These are phyloP conservation scores for Przewalskia tangutica DNA, from an alignment of 257 asterid genomes.

Conservation along the genomic window DNA sequence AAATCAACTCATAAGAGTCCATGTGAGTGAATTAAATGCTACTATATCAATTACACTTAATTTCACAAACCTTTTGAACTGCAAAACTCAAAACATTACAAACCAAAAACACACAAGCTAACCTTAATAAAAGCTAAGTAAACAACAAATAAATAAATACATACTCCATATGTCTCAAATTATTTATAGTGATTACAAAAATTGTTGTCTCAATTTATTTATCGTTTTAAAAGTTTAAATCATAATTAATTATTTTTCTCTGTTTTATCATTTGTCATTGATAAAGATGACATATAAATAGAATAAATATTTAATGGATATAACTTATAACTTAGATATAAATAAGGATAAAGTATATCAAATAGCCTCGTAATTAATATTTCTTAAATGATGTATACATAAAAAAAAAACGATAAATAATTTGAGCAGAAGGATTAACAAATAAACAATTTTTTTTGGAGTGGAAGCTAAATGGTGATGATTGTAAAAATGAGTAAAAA, in stretches of 20 bases:
- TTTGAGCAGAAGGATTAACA: neutral
- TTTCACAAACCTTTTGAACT: constrained; percentile 34
- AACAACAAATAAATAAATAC: neutral
- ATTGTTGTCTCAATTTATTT: too few relatives aligned
- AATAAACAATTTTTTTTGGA: neutral
- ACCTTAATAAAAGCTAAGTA: neutral
- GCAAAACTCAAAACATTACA: constrained; percentile 21
- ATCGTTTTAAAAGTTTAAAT: too few relatives aligned
- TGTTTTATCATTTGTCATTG: too few relatives aligned
- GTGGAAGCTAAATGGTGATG: neutral
- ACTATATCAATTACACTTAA: constrained; percentile 30
- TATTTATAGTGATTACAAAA: too few relatives aligned
- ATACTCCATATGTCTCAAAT: neutral
- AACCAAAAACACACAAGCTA: constrained; percentile 11
- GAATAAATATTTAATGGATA: too few relatives aligned
- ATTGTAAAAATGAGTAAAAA: constrained; percentile 17
- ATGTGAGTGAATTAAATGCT: constrained; percentile 86
- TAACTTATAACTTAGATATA: too few relatives aligned
- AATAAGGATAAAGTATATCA: too few relatives aligned
- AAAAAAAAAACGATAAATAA: too few relatives aligned
- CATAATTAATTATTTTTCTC: too few relatives aligned
- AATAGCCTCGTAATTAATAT: too few relatives aligned
- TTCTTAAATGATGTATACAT: too few relatives aligned
- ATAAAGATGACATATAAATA: too few relatives aligned
- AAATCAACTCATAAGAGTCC: constrained; percentile 61